phyloP scores from a whole-genome alignment of 2,329 filamentous ascomycete genomes.

The Trichoderma harzianum region DNA sequence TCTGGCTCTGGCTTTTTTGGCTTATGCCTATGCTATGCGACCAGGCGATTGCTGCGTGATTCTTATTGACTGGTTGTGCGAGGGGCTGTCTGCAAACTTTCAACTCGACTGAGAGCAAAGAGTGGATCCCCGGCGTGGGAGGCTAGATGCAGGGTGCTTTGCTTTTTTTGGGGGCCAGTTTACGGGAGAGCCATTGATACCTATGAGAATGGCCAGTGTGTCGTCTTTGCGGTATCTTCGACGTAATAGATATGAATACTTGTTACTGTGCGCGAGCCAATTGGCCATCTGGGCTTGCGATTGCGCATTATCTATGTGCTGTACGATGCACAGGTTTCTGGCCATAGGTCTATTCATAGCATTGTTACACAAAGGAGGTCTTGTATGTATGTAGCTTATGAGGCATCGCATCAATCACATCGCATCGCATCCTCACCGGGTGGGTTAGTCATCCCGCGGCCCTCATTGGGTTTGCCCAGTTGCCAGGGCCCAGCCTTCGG shows the following conservation, averaged over 20 bases:
- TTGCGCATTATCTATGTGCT: background rate
- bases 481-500: background rate
- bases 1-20: background rate
- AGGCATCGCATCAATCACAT: background rate
- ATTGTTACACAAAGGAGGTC: background rate
- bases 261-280: background rate
- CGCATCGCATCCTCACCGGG: background rate
- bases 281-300: background rate
- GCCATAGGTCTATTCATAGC: background rate
- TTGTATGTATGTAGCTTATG: background rate
- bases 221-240: background rate
- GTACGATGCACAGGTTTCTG: background rate
- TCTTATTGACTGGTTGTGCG: background rate
- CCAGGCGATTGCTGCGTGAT: background rate
- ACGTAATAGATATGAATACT: background rate
- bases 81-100: constrained; percentile 6
- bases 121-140: background rate
- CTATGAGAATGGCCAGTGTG: background rate
- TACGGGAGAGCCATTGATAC: background rate
- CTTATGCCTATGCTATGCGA: background rate
- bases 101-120: background rate
- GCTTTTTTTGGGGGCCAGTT: background rate
- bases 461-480: background rate
- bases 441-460: background rate
- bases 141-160: background rate